Conservation (phyloP, 805 yeast species). For the Lipomyces oligophaga region DNA sequence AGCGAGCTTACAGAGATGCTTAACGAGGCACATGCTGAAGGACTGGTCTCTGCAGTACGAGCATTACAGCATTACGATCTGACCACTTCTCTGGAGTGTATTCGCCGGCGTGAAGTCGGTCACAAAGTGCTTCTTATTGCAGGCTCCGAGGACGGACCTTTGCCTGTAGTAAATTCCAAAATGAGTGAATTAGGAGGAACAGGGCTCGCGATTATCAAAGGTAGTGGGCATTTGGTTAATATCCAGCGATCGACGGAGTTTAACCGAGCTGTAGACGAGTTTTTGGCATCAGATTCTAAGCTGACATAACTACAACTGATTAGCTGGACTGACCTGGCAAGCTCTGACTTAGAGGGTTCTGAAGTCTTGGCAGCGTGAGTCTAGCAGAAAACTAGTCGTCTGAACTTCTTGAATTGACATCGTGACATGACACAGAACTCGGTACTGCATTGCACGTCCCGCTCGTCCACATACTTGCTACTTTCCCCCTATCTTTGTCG, state of each 20-base stretch:
- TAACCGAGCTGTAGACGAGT: conserved; percentile 17
- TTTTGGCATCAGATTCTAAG: conserved; percentile 8
- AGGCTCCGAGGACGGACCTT: conserved; percentile 20
- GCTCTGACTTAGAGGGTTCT: too few relatives aligned
- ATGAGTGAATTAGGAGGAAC: conserved; percentile 19
- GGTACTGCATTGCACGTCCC: too few relatives aligned
- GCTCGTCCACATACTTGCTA: too few relatives aligned
- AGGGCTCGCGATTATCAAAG: conserved; percentile 4
- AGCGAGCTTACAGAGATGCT: conserved; percentile 16
- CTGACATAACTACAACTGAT: too few relatives aligned
- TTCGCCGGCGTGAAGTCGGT: conserved; percentile 8
- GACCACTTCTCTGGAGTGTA: conserved; percentile 15
- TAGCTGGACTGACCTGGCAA: too few relatives aligned
- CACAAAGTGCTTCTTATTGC: conserved; percentile 18
- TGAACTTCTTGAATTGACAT: too few relatives aligned
- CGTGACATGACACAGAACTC: too few relatives aligned
- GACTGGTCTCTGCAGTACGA: conserved; percentile 19
- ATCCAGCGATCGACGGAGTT: conserved; percentile 19
- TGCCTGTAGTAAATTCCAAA: conserved; percentile 10
- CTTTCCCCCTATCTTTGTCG: too few relatives aligned
- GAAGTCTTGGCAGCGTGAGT: too few relatives aligned
- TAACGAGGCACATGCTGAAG: conserved; percentile 12
- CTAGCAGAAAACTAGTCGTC: too few relatives aligned
- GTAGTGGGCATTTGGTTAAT: conserved; percentile 22
- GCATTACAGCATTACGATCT: conserved; percentile 26